Evolutionary conservation across 2,329 filamentous ascomycete genomes (phyloP).

Genomic region (Plectosphaerella cucumerina): DNA sequence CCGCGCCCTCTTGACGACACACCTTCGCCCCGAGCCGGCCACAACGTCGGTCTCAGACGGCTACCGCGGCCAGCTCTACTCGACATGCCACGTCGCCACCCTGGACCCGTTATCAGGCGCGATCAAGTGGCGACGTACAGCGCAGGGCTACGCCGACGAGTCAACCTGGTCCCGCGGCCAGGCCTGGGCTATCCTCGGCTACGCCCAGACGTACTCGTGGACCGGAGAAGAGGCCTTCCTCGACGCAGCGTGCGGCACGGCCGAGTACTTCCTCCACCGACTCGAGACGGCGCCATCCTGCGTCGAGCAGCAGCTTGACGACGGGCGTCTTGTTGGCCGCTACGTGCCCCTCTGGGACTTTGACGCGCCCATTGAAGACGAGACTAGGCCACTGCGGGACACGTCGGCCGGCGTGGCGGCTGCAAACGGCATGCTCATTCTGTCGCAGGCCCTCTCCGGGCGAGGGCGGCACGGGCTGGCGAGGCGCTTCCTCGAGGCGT

Average conservation of each 20-base stretch:
- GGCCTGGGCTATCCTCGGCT: conserved; percentile 44
- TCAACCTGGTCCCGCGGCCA: conserved; percentile 47
- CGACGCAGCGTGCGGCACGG: conserved; percentile 34
- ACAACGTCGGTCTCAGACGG: conserved; percentile 1
- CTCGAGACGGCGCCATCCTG: conserved; percentile 22
- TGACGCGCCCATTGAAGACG: conserved; percentile 28
- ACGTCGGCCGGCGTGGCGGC: conserved; percentile 31
- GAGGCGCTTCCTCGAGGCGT: conserved; percentile 7
- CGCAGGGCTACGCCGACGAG: conserved; percentile 38
- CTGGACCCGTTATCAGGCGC: conserved; percentile 34
- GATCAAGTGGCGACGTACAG: conserved; percentile 34
- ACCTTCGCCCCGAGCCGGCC: conserved; percentile 28
- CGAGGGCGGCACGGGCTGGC: conserved; percentile 2
- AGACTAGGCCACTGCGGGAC: conserved; percentile 12
- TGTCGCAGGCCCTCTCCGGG: conserved; percentile 25
- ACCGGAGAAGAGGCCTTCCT: conserved; percentile 37
- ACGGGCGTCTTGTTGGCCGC: conserved; percentile 10
- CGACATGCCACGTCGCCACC: conserved; percentile 41
- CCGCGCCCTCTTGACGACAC: conserved; percentile 27
- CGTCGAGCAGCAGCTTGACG: conserved; percentile 16
- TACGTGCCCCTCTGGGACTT: conserved; percentile 34
- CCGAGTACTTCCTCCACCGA: conserved; percentile 41
- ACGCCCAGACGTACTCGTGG: conserved; percentile 42
- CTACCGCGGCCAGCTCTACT: conserved; percentile 21
- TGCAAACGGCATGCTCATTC: conserved; percentile 33